phyloP scores from a whole-genome alignment of 805 yeast species.

The Candida gorgasii region DNA sequence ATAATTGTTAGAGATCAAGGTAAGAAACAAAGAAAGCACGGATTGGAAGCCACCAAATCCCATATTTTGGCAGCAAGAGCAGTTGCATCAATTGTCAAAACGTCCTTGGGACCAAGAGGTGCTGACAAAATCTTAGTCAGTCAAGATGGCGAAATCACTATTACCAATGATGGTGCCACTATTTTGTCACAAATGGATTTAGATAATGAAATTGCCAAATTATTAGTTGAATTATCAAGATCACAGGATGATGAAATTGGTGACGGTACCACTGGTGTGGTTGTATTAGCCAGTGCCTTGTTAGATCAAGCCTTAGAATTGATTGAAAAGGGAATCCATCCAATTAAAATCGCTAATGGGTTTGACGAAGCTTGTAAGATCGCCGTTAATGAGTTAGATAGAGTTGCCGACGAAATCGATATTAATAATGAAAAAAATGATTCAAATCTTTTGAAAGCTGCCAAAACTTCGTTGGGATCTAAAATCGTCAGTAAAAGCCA shows the following conservation, averaged over 20 bases:
- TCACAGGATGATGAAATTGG: conserved; percentile 99
- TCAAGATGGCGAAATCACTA: conserved; percentile 97
- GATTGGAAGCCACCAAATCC: conserved; percentile 56
- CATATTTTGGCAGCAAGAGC: conserved; percentile 95
- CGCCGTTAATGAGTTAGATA: conserved; percentile 76
- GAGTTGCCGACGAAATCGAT: conserved; percentile 66
- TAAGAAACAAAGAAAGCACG: conserved; percentile 66
- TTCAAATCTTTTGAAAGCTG: conserved; percentile 79
- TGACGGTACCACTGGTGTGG: conserved; percentile 99
- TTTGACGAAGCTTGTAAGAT: conserved; percentile 95
- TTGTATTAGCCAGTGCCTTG: conserved; percentile 91
- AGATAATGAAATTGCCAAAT: conserved; percentile 93
- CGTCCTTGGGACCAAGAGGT: conserved; percentile 98
- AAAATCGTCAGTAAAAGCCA: conserved; percentile 94
- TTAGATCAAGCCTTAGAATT: conserved; percentile 92
- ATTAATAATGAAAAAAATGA: conserved; percentile 48
- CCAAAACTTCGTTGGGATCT: conserved; percentile 91
- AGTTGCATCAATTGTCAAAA: conserved; percentile 87
- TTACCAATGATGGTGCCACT: conserved; percentile 98
- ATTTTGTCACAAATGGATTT: conserved; percentile 94
- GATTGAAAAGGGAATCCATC: conserved; percentile 96
- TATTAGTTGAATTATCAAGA: conserved; percentile 87
- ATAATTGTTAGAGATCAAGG: conserved; percentile 90
- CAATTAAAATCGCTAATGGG: conserved; percentile 95
- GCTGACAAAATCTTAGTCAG: conserved; percentile 91